Evolutionary conservation across 2,329 filamentous ascomycete genomes (phyloP), one percentile per base, ranked within the genome.

Genomic region (Colletotrichum liaoningense): DNA sequence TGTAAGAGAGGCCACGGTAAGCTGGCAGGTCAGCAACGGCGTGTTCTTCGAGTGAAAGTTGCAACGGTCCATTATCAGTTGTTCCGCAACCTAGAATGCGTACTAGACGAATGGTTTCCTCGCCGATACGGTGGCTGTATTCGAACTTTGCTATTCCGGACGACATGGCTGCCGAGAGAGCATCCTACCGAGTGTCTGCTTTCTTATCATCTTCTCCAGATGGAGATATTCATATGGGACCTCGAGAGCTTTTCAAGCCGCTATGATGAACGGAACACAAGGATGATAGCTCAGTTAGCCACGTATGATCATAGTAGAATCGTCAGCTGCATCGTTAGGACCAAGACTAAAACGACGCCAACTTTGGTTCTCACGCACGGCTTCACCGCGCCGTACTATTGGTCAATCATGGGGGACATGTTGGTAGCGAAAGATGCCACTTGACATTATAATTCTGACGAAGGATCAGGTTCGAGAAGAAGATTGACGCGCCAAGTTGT

Each of bases 1-100:
- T 70, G 38, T 73, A 71, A 22, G 70, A 73, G 28, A 73, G 66
- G n/a, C 60, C 67, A 16, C 69, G 42, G 30, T 73, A 71, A 6
- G 30, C 9, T 28, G 70, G 67, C 26, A 57, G 60, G 24, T 66
- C 11, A n/a, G 7, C 26, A 24, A 71, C 11, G 35, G 67, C 52
- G 19, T 72, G 64, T 28, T 72, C 64, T 14, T 72, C 69, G 1
- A 72, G 64, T 24, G 33, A 30, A 35, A 72, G 69, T 8, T 28
- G 30, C 9, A 69, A n/a, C 6, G 19, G 19, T 4, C 14, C 64
- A 38, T 30, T 8, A 4, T 24, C 26, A 12, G 38, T 7, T 9
- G 24, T 9, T 14, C 58, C 28, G 16, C 57, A 55, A 8, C 38
- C 38, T 2, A 69, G 24, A 5, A 72, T 69, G 7, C 65, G 65